phyloP scores from a whole-genome alignment of 2,329 filamentous ascomycete genomes.

The Fusarium verticillioides region DNA sequence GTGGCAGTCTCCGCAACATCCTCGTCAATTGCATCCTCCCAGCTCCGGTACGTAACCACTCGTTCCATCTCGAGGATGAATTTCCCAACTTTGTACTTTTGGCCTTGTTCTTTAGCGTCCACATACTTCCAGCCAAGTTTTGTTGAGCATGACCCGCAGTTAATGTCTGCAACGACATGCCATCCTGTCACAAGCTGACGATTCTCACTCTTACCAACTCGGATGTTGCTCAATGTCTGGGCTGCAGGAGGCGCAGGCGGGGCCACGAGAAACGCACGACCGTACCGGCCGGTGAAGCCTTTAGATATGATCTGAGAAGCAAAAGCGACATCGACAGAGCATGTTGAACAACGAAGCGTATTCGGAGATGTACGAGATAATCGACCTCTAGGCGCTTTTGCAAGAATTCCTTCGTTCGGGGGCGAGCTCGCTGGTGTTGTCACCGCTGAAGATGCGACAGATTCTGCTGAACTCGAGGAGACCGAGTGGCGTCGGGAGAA shows the following conservation, averaged over 20 bases:
- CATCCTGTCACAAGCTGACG: conserved; percentile 70
- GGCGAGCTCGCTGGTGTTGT: conserved; percentile 47
- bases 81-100: conserved; percentile 76
- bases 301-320: conserved; percentile 71
- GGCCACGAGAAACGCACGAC: conserved; percentile 70
- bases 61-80: conserved; percentile 73
- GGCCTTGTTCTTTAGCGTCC: conserved; percentile 67
- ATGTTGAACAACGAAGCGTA: conserved; percentile 68
- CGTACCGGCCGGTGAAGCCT: conserved; percentile 73
- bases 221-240: conserved; percentile 63
- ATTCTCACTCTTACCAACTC: conserved; percentile 64
- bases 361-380: conserved; percentile 61
- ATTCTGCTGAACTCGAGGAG: conserved; percentile 48
- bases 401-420: conserved; percentile 27
- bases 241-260: conserved; percentile 46
- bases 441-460: conserved; percentile 43
- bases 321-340: conserved; percentile 71
- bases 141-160: conserved; percentile 64
- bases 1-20: conserved; percentile 12
- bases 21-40: conserved; percentile 55
- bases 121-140: conserved; percentile 77
- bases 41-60: conserved; percentile 62
- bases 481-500: conserved; percentile 56
- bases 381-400: conserved; percentile 29
- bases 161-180: conserved; percentile 73